These are phyloP conservation scores for Massarina eburnea DNA, from an alignment of 2,329 filamentous ascomycete genomes.

Conservation along the genomic window DNA sequence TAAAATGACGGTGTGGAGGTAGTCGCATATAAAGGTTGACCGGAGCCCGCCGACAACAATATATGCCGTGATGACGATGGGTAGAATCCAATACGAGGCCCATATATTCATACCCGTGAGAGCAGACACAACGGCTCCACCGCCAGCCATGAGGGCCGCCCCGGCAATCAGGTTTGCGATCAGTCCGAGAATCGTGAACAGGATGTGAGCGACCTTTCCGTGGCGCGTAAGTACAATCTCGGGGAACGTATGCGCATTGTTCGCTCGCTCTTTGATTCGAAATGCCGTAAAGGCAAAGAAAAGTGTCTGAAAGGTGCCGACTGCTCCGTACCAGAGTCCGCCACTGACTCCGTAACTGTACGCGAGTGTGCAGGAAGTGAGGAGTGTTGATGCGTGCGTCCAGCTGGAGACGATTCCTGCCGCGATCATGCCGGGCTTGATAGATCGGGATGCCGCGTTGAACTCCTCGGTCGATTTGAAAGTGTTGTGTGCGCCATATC, in stretches of 20 bases:
- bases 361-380: neutral
- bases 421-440: slow-evolving; percentile 45
- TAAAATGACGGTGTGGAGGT: slow-evolving; percentile 5
- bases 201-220: slow-evolving; percentile 3
- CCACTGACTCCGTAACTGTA: slow-evolving; percentile 3
- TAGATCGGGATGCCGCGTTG: slow-evolving; percentile 44
- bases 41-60: slow-evolving; percentile 6
- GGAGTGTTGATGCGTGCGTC: slow-evolving; percentile 26
- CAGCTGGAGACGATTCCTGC: slow-evolving; percentile 48
- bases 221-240: slow-evolving; percentile 5
- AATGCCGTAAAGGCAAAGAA: slow-evolving; percentile 12
- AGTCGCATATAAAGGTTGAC: slow-evolving; percentile 6
- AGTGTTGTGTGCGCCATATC: slow-evolving; percentile 12
- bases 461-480: slow-evolving; percentile 47
- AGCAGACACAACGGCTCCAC: slow-evolving; percentile 2
- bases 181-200: slow-evolving; percentile 6
- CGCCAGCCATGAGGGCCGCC: slow-evolving; percentile 5
- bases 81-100: slow-evolving; percentile 2
- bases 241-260: slow-evolving; percentile 3
- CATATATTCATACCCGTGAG: slow-evolving; percentile 5
- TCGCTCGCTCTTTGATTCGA: slow-evolving; percentile 9
- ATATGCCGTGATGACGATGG: slow-evolving; percentile 5
- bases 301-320: slow-evolving; percentile 8
- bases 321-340: slow-evolving; percentile 10
- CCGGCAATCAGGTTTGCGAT: slow-evolving; percentile 6